phyloP scores from a whole-genome alignment of 352 stramenopile species.

The Nothophytophthora sp. region DNA sequence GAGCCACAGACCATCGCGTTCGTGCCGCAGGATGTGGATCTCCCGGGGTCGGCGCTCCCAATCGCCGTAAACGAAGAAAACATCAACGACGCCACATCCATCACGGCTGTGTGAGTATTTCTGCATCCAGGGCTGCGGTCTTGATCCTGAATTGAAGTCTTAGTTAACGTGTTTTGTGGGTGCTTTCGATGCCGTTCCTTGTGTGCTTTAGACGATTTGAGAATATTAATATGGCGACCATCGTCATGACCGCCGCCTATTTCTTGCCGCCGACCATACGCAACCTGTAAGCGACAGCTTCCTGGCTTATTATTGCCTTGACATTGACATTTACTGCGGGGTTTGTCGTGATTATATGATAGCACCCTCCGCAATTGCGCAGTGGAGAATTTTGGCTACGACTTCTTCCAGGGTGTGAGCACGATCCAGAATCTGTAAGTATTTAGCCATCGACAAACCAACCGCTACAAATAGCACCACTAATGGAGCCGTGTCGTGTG shows the following conservation, averaged over 20 bases:
- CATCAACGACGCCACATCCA: constrained; percentile 14
- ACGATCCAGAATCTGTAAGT: constrained; percentile 36
- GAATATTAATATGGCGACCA: constrained; percentile 30
- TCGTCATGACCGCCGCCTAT: constrained; percentile 16
- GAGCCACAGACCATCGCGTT: constrained; percentile 23
- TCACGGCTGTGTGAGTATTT: constrained; percentile 27
- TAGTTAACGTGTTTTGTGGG: background rate
- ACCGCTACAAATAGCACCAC: too few relatives aligned
- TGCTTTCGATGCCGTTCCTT: background rate
- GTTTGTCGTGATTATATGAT: background rate
- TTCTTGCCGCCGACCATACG: constrained; percentile 26
- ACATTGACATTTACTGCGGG: background rate
- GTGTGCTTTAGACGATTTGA: constrained; percentile 25
- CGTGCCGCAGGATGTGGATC: constrained; percentile 21
- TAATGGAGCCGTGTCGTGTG: too few relatives aligned
- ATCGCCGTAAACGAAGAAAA: constrained; percentile 25
- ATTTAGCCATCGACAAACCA: too few relatives aligned
- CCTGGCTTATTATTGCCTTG: background rate
- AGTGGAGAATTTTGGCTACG: constrained; percentile 29
- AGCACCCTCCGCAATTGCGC: constrained; percentile 46
- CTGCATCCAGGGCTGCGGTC: too few relatives aligned
- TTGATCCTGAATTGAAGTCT: too few relatives aligned
- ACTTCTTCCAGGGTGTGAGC: constrained; percentile 29
- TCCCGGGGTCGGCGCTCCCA: constrained; percentile 23
- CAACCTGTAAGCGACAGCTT: constrained; percentile 20